Evolutionary conservation across 495 filamentous ascomycete species (phyloP).

Genomic region (Hyaloscypha hepaticicola): DNA sequence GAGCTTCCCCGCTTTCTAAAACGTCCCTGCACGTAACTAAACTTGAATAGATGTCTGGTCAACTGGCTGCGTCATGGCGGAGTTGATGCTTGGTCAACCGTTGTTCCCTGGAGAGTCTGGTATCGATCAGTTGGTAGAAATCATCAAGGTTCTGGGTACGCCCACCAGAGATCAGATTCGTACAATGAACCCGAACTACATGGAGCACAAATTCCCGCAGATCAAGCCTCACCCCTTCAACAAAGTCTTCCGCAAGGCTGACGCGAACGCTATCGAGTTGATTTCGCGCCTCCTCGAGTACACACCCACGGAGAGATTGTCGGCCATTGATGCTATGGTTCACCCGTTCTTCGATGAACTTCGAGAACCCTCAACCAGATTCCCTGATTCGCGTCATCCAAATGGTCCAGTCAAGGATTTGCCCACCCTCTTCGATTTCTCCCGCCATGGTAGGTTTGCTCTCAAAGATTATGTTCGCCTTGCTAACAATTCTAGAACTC

Average conservation of each 20-base stretch:
- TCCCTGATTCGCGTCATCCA: slow-evolving; percentile 91
- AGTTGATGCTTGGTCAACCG: slow-evolving; percentile 97
- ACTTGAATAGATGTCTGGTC: slow-evolving; percentile 86
- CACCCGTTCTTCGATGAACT: slow-evolving; percentile 99
- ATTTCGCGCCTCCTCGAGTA: slow-evolving; percentile 94
- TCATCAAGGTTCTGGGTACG: slow-evolving; percentile 98
- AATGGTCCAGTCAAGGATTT: slow-evolving; percentile 74
- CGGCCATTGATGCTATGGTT: slow-evolving; percentile 94
- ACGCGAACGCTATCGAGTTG: slow-evolving; percentile 87
- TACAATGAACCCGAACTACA: slow-evolving; percentile 99
- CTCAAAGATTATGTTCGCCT: neutral
- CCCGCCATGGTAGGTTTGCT: slow-evolving; percentile 74
- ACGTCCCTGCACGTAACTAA: slow-evolving; percentile 14
- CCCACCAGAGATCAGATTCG: slow-evolving; percentile 98
- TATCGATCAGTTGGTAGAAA: slow-evolving; percentile 98
- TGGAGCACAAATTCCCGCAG: slow-evolving; percentile 99
- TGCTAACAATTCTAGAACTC: slow-evolving; percentile 61
- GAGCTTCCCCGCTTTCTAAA: slow-evolving; percentile 34
- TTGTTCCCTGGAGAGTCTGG: slow-evolving; percentile 99
- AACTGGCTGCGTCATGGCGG: slow-evolving; percentile 98
- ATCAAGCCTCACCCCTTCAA: slow-evolving; percentile 99
- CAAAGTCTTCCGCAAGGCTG: slow-evolving; percentile 97
- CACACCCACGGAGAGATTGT: slow-evolving; percentile 91
- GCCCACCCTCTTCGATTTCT: slow-evolving; percentile 89
- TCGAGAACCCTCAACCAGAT: slow-evolving; percentile 77